Percentiles rank a stretch among this genome's conserved stretches.
phyloP scores from a whole-genome alignment of 1,284 basidiomycete genomes.

The Cryptococcus neoformans region DNA sequence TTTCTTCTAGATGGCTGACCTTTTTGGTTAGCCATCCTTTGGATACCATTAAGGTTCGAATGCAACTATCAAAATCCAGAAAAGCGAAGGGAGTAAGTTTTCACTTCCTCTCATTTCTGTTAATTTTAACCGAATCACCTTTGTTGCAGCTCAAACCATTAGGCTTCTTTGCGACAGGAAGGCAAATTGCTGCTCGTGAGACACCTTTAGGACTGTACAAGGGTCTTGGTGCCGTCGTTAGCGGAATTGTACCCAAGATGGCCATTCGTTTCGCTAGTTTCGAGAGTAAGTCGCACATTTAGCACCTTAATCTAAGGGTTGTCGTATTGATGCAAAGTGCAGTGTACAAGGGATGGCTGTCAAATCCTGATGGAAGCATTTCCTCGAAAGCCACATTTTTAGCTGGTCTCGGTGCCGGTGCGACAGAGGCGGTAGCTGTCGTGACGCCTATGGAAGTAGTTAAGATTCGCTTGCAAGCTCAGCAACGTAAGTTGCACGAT shows the following conservation, averaged over 20 bases:
- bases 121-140: background rate
- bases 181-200: slow-evolving; percentile 84
- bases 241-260: slow-evolving; percentile 99
- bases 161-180: slow-evolving; percentile 90
- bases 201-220: slow-evolving; percentile 97
- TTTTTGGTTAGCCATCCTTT: slow-evolving; percentile 55
- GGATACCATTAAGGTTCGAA: slow-evolving; percentile 97
- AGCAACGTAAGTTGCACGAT: slow-evolving; percentile 61
- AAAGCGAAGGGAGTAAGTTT: slow-evolving; percentile 68
- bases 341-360: slow-evolving; percentile 80
- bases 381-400: slow-evolving; percentile 50
- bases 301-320: background rate
- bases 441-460: slow-evolving; percentile 99
- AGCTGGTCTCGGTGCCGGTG: slow-evolving; percentile 90
- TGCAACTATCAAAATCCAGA: slow-evolving; percentile 88
- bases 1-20: background rate
- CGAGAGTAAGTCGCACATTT: slow-evolving; percentile 55
- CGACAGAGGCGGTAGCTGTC: slow-evolving; percentile 88
- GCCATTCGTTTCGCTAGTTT: slow-evolving; percentile 98
- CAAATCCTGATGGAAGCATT: slow-evolving; percentile 45
- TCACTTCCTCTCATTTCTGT: background rate
- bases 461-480: slow-evolving; percentile 97
- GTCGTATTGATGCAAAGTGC: background rate
- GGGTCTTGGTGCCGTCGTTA: slow-evolving; percentile 94
- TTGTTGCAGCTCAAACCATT: slow-evolving; percentile 76